Evolutionary conservation across 2,329 filamentous ascomycete species (phyloP).

Genomic region (Hymenoscyphus fraxineus): DNA sequence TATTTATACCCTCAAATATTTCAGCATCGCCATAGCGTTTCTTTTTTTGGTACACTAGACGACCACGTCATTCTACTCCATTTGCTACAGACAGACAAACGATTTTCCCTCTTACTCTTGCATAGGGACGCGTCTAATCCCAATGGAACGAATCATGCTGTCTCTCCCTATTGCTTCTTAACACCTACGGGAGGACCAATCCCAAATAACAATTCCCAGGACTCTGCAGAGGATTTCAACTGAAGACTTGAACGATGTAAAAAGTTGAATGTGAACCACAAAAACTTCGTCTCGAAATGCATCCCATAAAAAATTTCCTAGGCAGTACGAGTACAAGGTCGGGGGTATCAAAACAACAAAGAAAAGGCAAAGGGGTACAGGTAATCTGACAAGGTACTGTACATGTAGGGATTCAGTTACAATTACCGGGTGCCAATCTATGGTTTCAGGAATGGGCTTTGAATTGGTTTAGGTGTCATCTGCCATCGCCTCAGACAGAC

Average conservation of each 20-base stretch:
- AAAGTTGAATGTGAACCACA: too few relatives aligned
- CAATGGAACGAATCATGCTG: neutral
- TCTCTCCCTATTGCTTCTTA: too few relatives aligned
- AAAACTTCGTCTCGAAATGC: too few relatives aligned
- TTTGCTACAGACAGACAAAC: neutral
- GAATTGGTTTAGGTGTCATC: neutral
- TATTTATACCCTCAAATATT: neutral
- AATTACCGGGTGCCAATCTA: neutral
- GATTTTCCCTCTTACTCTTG: neutral
- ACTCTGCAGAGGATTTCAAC: too few relatives aligned
- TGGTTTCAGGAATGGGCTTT: neutral
- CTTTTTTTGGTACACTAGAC: neutral
- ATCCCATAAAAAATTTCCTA: too few relatives aligned
- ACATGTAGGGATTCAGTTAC: neutral
- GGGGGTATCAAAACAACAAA: too few relatives aligned
- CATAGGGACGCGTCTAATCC: neutral
- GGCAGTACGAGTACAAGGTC: too few relatives aligned
- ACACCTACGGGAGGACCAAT: too few relatives aligned
- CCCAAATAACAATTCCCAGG: too few relatives aligned
- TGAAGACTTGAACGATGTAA: too few relatives aligned
- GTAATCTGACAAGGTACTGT: neutral
- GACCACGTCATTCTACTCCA: neutral
- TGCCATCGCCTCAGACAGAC: neutral
- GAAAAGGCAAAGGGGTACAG: too few relatives aligned
- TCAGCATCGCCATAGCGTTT: too few relatives aligned